A percentile compares a stretch with the other conserved stretches of the same genome.
These are phyloP conservation scores for Aspergillus fijiensis DNA, from an alignment of 2,329 filamentous ascomycete species.

Conservation along the genomic window DNA sequence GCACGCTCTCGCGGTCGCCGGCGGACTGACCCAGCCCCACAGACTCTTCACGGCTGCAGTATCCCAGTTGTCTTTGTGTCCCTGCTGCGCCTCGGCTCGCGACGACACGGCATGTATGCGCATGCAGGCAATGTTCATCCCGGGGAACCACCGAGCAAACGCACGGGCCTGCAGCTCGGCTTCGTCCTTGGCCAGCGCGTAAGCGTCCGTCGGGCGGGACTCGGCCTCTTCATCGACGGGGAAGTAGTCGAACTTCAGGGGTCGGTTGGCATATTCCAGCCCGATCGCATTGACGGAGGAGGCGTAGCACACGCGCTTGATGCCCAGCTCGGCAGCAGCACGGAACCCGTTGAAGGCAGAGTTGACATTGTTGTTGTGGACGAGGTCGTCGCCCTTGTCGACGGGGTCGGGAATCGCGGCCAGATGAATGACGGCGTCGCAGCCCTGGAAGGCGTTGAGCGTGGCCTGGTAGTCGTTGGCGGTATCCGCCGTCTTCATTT, in stretches of 20 bases:
- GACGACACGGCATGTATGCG: slow-evolving; percentile 40
- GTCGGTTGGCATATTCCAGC: slow-evolving; percentile 38
- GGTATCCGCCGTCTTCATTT: slow-evolving; percentile 36
- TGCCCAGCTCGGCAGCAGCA: slow-evolving; percentile 36
- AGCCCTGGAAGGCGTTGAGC: slow-evolving; percentile 33
- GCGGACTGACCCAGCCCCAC: slow-evolving; percentile 39
- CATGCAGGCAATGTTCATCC: slow-evolving; percentile 39
- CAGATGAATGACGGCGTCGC: slow-evolving; percentile 41
- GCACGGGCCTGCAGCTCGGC: slow-evolving; percentile 35
- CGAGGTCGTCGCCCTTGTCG: slow-evolving; percentile 30
- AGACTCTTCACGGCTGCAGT: slow-evolving; percentile 36
- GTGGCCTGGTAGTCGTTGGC: slow-evolving; percentile 35
- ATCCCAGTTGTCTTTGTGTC: slow-evolving; percentile 37
- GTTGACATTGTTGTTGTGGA: slow-evolving; percentile 42
- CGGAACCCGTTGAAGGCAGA: slow-evolving; percentile 43
- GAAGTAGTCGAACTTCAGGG: slow-evolving; percentile 38
- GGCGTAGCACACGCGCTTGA: slow-evolving; percentile 39
- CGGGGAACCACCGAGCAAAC: slow-evolving; percentile 40
- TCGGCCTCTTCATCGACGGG: slow-evolving; percentile 40
- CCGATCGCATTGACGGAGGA: slow-evolving; percentile 42
- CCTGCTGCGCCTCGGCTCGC: slow-evolving; percentile 29
- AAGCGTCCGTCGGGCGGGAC: slow-evolving; percentile 35
- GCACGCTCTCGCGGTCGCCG: slow-evolving; percentile 38
- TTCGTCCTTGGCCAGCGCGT: slow-evolving; percentile 40
- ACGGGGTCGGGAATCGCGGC: slow-evolving; percentile 40